Conservation (phyloP, 768 basidiomycete species). For the Crepidotus variabilis region DNA sequence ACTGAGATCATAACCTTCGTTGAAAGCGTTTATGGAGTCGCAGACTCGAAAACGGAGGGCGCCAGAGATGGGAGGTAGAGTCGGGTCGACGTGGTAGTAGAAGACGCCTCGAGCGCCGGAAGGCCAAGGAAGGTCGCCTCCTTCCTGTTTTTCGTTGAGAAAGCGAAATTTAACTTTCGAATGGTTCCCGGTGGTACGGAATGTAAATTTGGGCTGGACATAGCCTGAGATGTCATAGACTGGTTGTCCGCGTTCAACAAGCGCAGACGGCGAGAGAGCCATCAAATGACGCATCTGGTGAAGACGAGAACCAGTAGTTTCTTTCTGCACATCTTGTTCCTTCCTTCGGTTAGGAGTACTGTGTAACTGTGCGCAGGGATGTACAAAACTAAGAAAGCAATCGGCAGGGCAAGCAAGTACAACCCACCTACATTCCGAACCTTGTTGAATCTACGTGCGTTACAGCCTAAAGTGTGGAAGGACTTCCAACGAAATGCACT, state of each 20-base stretch:
- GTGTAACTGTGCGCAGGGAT: too few species aligned
- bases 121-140: neutral
- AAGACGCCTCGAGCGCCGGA: conserved; percentile 1
- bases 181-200: neutral
- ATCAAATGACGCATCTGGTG: neutral
- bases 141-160: neutral
- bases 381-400: too few species aligned
- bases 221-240: neutral
- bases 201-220: neutral
- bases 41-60: conserved; percentile 3
- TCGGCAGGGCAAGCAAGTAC: too few species aligned
- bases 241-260: neutral
- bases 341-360: too few species aligned
- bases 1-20: neutral
- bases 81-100: neutral
- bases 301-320: neutral
- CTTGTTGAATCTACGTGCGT: too few species aligned
- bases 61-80: neutral
- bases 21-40: neutral
- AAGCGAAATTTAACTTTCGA: neutral
- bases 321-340: neutral
- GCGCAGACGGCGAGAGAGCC: neutral
- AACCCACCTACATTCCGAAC: too few species aligned
- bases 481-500: too few species aligned
- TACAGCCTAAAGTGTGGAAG: too few species aligned